Evolutionary conservation across 345 rosid species (phyloP).

Genomic region (Euclidium syriacum): DNA sequence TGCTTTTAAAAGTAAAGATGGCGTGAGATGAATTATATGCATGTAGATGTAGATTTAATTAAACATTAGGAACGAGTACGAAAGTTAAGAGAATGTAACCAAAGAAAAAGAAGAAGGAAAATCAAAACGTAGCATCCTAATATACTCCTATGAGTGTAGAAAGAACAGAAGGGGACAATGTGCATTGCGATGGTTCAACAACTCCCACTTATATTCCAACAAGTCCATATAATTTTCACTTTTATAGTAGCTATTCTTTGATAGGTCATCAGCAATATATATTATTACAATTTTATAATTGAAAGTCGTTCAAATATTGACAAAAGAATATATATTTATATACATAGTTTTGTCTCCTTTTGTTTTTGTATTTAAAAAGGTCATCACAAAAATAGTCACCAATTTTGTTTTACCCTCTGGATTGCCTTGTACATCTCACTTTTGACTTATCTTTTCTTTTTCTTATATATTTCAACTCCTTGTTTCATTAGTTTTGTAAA

Average conservation of each 20-base stretch:
- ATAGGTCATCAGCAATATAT: conserved; percentile 27
- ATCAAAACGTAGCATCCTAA: conserved; percentile 26
- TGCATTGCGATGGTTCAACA: conserved; percentile 53
- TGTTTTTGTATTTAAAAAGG: conserved; percentile 8
- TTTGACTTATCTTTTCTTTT: neutral
- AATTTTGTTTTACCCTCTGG: conserved; percentile 8
- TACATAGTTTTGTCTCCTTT: conserved; percentile 14
- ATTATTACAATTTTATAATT: conserved; percentile 31
- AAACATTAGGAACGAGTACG: neutral
- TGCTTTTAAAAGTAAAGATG: no score
- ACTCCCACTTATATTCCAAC: conserved; percentile 77
- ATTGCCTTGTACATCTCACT: neutral
- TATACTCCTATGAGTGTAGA: conserved; percentile 20
- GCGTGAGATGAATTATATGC: no score
- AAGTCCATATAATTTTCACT: conserved; percentile 40
- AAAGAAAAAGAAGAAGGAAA: neutral
- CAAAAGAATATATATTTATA: neutral
- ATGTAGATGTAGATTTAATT: no score
- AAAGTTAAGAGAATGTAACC: conserved; percentile 10
- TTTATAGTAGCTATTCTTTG: conserved; percentile 2
- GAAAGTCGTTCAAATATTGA: conserved; percentile 15
- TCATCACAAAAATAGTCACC: conserved; percentile 5
- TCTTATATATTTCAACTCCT: neutral
- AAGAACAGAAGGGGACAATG: conserved; percentile 16
- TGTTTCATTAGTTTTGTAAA: neutral